These are phyloP conservation scores for Diaporthe sp. DNA, from an alignment of 2,329 filamentous ascomycete genomes.

Conservation along the genomic window DNA sequence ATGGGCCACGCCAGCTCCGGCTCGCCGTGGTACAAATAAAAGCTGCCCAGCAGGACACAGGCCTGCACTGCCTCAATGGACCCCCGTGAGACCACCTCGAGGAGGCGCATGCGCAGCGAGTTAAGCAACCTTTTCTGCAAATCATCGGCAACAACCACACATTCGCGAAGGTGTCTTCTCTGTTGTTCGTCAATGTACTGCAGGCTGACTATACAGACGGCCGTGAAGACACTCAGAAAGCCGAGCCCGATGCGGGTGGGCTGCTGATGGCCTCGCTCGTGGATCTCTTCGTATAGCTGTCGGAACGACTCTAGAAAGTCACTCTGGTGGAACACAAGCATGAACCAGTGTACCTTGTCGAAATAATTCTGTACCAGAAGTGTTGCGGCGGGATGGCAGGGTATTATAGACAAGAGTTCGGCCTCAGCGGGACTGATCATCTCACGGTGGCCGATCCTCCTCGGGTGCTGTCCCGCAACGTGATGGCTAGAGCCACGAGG, in stretches of 20 bases:
- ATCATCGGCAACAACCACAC: neutral
- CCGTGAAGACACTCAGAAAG: neutral
- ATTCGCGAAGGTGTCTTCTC: rapidly evolving
- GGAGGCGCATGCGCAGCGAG: neutral
- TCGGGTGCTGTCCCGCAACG: neutral
- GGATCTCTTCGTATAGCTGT: neutral
- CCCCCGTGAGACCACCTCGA: neutral
- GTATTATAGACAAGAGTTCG: neutral
- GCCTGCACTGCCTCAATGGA: neutral
- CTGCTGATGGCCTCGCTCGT: neutral
- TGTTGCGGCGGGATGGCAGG: neutral
- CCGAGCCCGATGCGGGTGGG: neutral
- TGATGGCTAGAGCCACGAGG: neutral
- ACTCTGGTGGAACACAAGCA: neutral
- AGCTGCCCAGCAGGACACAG: neutral
- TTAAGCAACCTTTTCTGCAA: neutral
- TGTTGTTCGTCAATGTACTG: neutral
- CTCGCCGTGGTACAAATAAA: slow-evolving; percentile 1
- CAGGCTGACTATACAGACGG: neutral
- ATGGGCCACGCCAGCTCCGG: slow-evolving; percentile 7
- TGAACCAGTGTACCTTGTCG: slow-evolving; percentile 14
- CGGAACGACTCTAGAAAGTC: neutral
- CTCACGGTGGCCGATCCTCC: neutral
- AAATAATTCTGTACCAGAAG: neutral
- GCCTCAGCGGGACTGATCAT: neutral